phyloP scores from a whole-genome alignment of 176 grass and related monocot species.

The Olyra latifolia region DNA sequence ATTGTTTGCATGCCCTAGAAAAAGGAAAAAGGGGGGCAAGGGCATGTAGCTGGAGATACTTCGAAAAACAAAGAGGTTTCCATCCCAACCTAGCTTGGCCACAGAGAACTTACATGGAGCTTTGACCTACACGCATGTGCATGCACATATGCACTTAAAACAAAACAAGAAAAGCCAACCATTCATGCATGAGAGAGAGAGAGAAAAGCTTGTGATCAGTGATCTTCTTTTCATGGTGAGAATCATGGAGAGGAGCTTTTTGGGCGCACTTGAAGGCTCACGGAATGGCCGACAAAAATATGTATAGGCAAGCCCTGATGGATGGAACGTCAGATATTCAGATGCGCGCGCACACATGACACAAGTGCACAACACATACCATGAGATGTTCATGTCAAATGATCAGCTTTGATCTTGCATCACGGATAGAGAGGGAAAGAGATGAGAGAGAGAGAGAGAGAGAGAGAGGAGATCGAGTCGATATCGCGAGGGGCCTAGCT shows the following conservation, averaged over 20 bases:
- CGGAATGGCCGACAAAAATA: constrained; percentile 59
- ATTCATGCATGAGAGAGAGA: not conserved
- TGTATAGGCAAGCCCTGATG: constrained; percentile 43
- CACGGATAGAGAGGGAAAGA: constrained; percentile 31
- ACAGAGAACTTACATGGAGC: not conserved
- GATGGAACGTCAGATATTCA: constrained; percentile 39
- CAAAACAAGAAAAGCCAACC: not conserved
- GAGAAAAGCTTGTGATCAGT: not conserved
- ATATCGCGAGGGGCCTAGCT: not conserved
- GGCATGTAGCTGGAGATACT: constrained; percentile 10
- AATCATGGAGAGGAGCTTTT: constrained; percentile 37
- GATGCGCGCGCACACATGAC: constrained; percentile 31
- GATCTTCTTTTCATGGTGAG: constrained; percentile 33
- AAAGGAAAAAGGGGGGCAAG: not conserved
- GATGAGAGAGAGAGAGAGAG: not conserved
- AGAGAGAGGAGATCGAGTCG: constrained; percentile 4
- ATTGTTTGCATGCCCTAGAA: constrained; percentile 38
- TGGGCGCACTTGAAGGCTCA: constrained; percentile 45
- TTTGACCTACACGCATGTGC: constrained; percentile 18
- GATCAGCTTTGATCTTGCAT: constrained; percentile 37
- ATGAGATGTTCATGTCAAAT: constrained; percentile 48
- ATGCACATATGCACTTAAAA: not conserved
- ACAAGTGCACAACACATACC: constrained; percentile 8
- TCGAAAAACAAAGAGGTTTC: constrained; percentile 22
- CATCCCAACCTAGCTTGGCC: not conserved